Evolutionary conservation across 768 basidiomycete genomes (phyloP), one percentile per base, ranked within the genome.

Genomic region (Auriscalpium orientale): DNA sequence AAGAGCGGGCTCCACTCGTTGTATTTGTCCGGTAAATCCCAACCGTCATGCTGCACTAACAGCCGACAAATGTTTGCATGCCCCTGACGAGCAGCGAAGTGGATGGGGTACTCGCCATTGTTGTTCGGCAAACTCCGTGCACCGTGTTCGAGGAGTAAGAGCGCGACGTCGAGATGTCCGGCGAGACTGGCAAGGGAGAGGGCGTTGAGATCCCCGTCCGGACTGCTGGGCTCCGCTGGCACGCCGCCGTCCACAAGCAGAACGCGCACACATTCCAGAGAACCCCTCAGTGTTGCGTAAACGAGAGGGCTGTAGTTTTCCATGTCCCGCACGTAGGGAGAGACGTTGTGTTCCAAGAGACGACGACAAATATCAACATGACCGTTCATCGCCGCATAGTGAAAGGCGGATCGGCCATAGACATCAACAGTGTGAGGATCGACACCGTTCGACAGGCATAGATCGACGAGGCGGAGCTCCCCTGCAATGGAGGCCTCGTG

Each of bases 1-100:
- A 95, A 93, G 46, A 98, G 77, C 22, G 97, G 97, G 8, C 95
- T 98, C 93, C 95, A 98, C 68, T 97, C 92, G 66, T 95, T 89
- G 70, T 95, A 98, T 71, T 95, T 98, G 77, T 99, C 97, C 1
- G 87, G 84, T 8, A 81, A 77, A 69, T 91, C 92, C 84, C 85
- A 91, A 40, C 85, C 91, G 49, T 83, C 86, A 43, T 82, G 82
- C 34, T 75, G 75, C 4, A 93, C 73, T 36, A 99, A 80, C 8
- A 92, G 70, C 56, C 72, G 77, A 68, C 95, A 95, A 18, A 97
- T 82, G n/a, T 85, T 81, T 8, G 79, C 80, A 60, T 97, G 94
- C 4, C 97, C 97, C 66, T 92, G 89, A 55, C 90, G 82, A 8
- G 95, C 94, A 21, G 97, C 95, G 21, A 98, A 81, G 71, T 99